These are phyloP conservation scores for Penicillium sumatraense DNA, from an alignment of 2,329 filamentous ascomycete species.

Conservation along the genomic window DNA sequence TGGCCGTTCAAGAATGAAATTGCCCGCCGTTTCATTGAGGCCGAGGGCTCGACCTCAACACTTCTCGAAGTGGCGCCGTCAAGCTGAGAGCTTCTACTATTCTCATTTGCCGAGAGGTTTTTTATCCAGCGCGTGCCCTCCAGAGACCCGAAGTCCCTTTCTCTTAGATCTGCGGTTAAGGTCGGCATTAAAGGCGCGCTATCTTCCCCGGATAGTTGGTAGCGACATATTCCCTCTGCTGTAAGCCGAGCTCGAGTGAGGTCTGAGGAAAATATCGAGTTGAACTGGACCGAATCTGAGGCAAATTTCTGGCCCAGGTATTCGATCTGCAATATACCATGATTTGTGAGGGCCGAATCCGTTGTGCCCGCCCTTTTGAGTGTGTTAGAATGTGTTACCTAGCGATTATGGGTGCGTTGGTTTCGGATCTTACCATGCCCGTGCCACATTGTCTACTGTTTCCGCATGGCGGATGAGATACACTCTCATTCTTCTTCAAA, in stretches of 20 bases:
- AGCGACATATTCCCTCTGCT: constrained; percentile 33
- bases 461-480: constrained; percentile 86
- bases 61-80: constrained; percentile 43
- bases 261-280: constrained; percentile 77
- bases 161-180: constrained; percentile 35
- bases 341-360: constrained; percentile 79
- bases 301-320: constrained; percentile 71
- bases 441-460: constrained; percentile 85
- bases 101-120: constrained; percentile 6
- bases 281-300: constrained; percentile 66
- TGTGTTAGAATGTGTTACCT: background rate
- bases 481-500: constrained; percentile 57
- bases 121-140: constrained; percentile 39
- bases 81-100: background rate
- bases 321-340: constrained; percentile 79
- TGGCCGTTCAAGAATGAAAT: constrained; percentile 69
- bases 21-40: constrained; percentile 67
- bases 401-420: background rate
- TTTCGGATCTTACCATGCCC: constrained; percentile 65
- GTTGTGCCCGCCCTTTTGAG: constrained; percentile 71
- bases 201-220: constrained; percentile 8
- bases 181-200: constrained; percentile 11
- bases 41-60: constrained; percentile 68
- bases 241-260: constrained; percentile 71
- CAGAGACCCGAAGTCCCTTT: constrained; percentile 47